phyloP scores from a whole-genome alignment of 108 stramenopile genomes.

The Cylindrotheca fusiformis region DNA sequence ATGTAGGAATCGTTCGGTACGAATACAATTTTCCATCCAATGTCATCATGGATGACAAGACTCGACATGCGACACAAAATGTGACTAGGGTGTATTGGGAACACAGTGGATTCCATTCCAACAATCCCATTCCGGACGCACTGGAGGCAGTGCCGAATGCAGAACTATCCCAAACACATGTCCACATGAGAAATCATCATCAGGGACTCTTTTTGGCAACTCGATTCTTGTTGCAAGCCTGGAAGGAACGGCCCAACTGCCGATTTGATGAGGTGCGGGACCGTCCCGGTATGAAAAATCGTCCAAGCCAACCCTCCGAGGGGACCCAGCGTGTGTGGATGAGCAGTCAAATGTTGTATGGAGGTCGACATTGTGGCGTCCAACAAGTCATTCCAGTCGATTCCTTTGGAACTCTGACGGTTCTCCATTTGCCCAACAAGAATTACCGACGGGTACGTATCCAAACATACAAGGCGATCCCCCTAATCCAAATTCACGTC shows the following conservation, averaged over 20 bases:
- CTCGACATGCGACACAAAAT: slow-evolving; percentile 79
- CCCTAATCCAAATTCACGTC: too few species aligned
- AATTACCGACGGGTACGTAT: slow-evolving; percentile 86
- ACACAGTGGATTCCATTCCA: slow-evolving; percentile 30
- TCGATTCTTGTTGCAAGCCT: slow-evolving; percentile 54
- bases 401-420: slow-evolving; percentile 73
- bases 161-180: slow-evolving; percentile 46
- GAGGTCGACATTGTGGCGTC: slow-evolving; percentile 62
- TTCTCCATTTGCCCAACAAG: slow-evolving; percentile 84
- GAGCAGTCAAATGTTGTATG: slow-evolving; percentile 80
- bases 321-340: slow-evolving; percentile 88
- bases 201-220: slow-evolving; percentile 90
- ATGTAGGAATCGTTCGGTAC: slow-evolving; percentile 86
- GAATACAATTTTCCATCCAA: slow-evolving; percentile 86
- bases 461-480: too few species aligned
- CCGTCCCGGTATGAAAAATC: slow-evolving; percentile 58
- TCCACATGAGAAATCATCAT: slow-evolving; percentile 78
- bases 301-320: slow-evolving; percentile 65
- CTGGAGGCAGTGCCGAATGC: slow-evolving; percentile 38
- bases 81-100: slow-evolving; percentile 89
- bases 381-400: slow-evolving; percentile 71
- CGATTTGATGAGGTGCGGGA: slow-evolving; percentile 61
- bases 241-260: slow-evolving; percentile 63
- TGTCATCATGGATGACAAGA: slow-evolving; percentile 82
- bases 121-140: slow-evolving; percentile 41